Percentiles rank a stretch among this genome's conserved stretches.
These are phyloP conservation scores for Didymella segeticola DNA, from an alignment of 2,329 filamentous ascomycete genomes.

Conservation along the genomic window DNA sequence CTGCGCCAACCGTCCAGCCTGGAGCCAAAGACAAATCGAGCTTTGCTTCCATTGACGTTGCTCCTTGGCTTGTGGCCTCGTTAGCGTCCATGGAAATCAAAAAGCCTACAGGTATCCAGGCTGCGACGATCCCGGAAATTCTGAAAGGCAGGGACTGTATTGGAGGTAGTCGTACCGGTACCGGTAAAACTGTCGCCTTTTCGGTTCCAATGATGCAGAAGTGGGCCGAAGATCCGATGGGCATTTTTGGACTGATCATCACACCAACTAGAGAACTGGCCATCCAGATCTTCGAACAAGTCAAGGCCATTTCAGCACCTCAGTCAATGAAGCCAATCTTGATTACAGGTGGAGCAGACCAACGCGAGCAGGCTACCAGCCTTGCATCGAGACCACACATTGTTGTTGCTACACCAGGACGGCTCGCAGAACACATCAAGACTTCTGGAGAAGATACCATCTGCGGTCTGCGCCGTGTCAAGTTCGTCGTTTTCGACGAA, in stretches of 20 bases:
- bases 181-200: constrained; percentile 96
- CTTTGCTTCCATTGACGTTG: constrained; percentile 75
- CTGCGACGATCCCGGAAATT: constrained; percentile 90
- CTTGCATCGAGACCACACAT: constrained; percentile 84
- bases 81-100: constrained; percentile 80
- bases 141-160: constrained; percentile 89
- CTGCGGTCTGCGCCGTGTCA: constrained; percentile 77
- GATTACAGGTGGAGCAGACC: constrained; percentile 92
- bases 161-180: constrained; percentile 91
- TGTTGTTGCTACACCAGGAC: constrained; percentile 88
- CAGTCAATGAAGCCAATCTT: constrained; percentile 87
- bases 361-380: constrained; percentile 86
- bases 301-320: constrained; percentile 88
- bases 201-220: constrained; percentile 91
- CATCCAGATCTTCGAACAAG: constrained; percentile 94
- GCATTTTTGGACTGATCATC: constrained; percentile 86
- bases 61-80: constrained; percentile 87
- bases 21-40: constrained; percentile 58
- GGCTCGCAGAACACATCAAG: constrained; percentile 90
- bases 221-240: constrained; percentile 90
- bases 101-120: constrained; percentile 90
- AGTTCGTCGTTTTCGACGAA: constrained; percentile 92
- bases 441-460: constrained; percentile 92
- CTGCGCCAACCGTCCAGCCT: constrained; percentile 1
- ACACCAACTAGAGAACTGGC: constrained; percentile 81